These are phyloP conservation scores for Ambrosiella beaveri DNA, from an alignment of 2,329 filamentous ascomycete species.

Conservation along the genomic window DNA sequence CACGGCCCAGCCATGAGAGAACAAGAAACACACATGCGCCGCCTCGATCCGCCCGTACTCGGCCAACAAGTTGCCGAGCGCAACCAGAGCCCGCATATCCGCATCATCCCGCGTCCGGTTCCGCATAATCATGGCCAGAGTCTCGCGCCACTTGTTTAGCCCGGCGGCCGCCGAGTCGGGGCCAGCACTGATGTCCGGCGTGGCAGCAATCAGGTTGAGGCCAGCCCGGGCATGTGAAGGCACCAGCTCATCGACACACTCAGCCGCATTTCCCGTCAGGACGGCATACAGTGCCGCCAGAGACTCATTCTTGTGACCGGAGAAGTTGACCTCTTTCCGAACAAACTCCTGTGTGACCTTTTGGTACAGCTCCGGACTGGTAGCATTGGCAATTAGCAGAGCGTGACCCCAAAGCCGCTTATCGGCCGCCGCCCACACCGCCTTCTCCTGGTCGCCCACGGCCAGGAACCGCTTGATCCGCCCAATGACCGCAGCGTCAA, in stretches of 20 bases:
- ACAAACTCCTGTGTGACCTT: slow-evolving; percentile 92
- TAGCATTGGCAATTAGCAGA: slow-evolving; percentile 63
- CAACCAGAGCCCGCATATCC: slow-evolving; percentile 59
- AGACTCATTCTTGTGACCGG: slow-evolving; percentile 65
- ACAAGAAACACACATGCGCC: slow-evolving; percentile 84
- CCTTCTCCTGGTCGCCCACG: slow-evolving; percentile 70
- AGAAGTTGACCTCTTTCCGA: slow-evolving; percentile 76
- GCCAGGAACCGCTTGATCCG: slow-evolving; percentile 58
- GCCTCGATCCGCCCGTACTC: slow-evolving; percentile 81
- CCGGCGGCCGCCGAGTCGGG: slow-evolving; percentile 54
- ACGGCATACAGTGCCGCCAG: slow-evolving; percentile 85
- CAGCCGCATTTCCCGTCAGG: slow-evolving; percentile 82
- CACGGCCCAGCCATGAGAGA: slow-evolving; percentile 52
- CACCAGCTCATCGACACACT: slow-evolving; percentile 89
- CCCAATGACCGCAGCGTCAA: slow-evolving; percentile 52
- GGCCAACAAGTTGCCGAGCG: slow-evolving; percentile 65
- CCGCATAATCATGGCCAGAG: slow-evolving; percentile 65
- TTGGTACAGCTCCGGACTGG: slow-evolving; percentile 75
- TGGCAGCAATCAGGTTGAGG: slow-evolving; percentile 75
- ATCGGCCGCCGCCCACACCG: slow-evolving; percentile 85
- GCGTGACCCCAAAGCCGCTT: slow-evolving; percentile 93
- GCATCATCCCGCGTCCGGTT: slow-evolving; percentile 57
- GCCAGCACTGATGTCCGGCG: slow-evolving; percentile 34
- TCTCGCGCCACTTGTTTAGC: slow-evolving; percentile 87
- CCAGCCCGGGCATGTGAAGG: slow-evolving; percentile 83